Percentiles rank a stretch among this genome's conserved stretches.
These are phyloP conservation scores for Clavariopsis aquatica DNA, from an alignment of 495 filamentous ascomycete species.

Conservation along the genomic window DNA sequence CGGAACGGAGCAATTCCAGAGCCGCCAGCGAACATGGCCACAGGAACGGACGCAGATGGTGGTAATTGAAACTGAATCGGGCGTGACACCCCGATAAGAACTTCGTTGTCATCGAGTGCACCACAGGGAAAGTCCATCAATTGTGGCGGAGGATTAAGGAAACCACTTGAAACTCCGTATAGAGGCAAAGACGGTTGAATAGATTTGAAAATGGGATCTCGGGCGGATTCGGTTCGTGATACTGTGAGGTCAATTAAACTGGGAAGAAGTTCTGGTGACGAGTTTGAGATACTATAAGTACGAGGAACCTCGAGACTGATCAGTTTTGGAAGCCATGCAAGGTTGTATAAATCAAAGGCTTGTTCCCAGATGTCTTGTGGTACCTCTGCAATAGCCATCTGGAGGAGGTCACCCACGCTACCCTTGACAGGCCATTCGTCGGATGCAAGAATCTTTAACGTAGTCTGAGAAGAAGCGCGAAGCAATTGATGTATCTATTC, in stretches of 20 bases:
- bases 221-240: constrained; percentile 49
- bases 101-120: constrained; percentile 39
- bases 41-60: constrained; percentile 49
- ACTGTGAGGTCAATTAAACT: constrained; percentile 52
- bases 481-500: constrained; percentile 40
- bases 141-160: constrained; percentile 48
- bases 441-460: constrained; percentile 52
- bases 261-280: constrained; percentile 51
- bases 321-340: constrained; percentile 51
- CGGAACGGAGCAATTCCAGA: constrained; percentile 56
- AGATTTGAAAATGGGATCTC: constrained; percentile 37
- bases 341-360: constrained; percentile 47
- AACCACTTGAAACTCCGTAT: constrained; percentile 53
- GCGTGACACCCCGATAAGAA: constrained; percentile 52
- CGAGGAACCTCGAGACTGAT: constrained; percentile 52
- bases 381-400: constrained; percentile 50
- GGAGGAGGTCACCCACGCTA: constrained; percentile 51
- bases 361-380: constrained; percentile 52
- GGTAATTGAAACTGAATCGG: constrained; percentile 56
- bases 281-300: constrained; percentile 54
- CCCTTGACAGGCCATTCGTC: constrained; percentile 54
- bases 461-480: constrained; percentile 51
- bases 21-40: constrained; percentile 55
- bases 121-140: constrained; percentile 28
- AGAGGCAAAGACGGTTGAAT: constrained; percentile 20